Evolutionary conservation across 2,329 filamentous ascomycete species (phyloP).

Genomic region (Grosmannia huntii): DNA sequence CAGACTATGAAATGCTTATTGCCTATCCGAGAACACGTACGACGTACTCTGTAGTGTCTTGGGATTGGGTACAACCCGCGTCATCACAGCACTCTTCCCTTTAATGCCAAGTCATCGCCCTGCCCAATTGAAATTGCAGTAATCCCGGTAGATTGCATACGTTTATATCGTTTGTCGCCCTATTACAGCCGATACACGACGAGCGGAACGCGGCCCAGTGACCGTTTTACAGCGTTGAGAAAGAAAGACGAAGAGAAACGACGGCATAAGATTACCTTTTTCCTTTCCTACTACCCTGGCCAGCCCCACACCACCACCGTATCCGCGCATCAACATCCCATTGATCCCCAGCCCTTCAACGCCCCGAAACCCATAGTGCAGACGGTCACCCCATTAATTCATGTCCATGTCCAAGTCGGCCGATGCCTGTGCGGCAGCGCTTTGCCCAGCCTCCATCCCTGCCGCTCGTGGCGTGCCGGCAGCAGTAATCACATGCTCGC

Average conservation of each 20-base stretch:
- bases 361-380: not conserved
- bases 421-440: constrained; percentile 3
- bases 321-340: not conserved
- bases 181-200: not conserved
- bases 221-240: not conserved
- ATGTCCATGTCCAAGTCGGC: constrained; percentile 23
- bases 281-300: not conserved
- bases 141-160: not conserved
- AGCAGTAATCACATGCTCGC: constrained; percentile 34
- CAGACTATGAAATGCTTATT: too few relatives aligned
- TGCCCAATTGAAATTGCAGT: too few relatives aligned
- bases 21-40: too few relatives aligned
- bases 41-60: too few relatives aligned
- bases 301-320: not conserved
- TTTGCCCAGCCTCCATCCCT: not conserved
- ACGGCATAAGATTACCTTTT: not conserved
- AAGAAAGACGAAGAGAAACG: not conserved
- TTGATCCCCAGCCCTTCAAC: not conserved
- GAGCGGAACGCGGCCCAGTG: not conserved
- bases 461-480: constrained; percentile 26
- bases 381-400: constrained; percentile 17
- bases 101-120: not conserved
- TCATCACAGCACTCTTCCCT: too few relatives aligned
- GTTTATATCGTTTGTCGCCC: not conserved
- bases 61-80: too few relatives aligned